Base-by-base conservation (phyloP, 805 yeast genomes). In the Groenewaldozyma tartarivorans region DNA sequence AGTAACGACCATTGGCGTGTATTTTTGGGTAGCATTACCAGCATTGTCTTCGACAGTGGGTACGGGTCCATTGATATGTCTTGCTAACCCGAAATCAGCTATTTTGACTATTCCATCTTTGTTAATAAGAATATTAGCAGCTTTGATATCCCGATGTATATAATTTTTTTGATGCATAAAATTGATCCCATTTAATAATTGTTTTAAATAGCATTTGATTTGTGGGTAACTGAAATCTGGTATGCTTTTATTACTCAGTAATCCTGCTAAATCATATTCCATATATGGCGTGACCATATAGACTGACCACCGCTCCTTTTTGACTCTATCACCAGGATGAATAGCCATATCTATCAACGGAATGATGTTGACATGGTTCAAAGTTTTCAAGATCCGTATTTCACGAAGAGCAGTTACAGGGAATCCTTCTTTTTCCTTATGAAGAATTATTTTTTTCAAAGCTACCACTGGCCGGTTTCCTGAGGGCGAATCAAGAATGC, bases 331-430 rank as follows among this genome's bases (percentile, higher is more conserved):
- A 49, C 61, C 57, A 13, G 60, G 52, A 43, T 76, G 79, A 38
- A 78, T 77, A 0, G 88, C 71, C 79, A 90, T 79, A 48, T 87
- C 96, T 7, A 81, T 56, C 33, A 92, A 67, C 46, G 79, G 85
- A 19, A 92, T 68, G 15, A 90, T 73, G 57, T 92, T 85, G 20
- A 65, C 61, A 57, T 90, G 85, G 40, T 69, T 58, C 38, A 92
- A 64, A 37, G 69, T 68, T 60, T 84, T 85, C 60, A 92, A 67
- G 18, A 87, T 84, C 15, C 80, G 74, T 44, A 90, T 87, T 56
- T 92, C 99, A 47, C 99, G 72, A 61, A 88, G 75, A 1, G 97
- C 96, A 0, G 98, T 92, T 20, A 92, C 79, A 1, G 98, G 97
- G 56, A 90, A 87, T 27, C 72, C 72, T 51, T 82, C 88, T 49